Evolutionary conservation across 441 rosid species (phyloP), one percentile per base, ranked within the genome.

Genomic region (Melastoma candidum): DNA sequence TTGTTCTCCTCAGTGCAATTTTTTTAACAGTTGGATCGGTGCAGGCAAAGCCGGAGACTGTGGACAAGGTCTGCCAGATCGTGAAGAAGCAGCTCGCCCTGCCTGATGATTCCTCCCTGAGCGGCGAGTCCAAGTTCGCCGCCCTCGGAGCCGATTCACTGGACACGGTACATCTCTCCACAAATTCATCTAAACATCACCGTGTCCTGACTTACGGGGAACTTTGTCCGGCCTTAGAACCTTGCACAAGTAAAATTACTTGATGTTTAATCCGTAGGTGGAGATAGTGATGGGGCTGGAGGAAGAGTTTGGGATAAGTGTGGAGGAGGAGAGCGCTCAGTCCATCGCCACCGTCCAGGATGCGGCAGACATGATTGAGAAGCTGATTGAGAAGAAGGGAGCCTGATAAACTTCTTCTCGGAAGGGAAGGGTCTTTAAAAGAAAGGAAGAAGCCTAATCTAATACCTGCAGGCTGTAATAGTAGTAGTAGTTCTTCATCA

Each of bases 341-440:
- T 65, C 65, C 63, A 82, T 87, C 22, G 48, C 72, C n/a, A 77
- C 85, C 0, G 80, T 80, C 53, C 87, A 82, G 68, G 93, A 84
- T 51, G 93, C 95, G 0, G 92, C 89, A 11, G 84, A 87, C 70
- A 60, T 87, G 68, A 84, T 82, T 0, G 90, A 84, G 66, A 66
- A 80, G 49, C 81, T 84, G 10, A 44, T 63, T 1, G 77, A 51
- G 49, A 59, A 46, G 26, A 60, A 64, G 32, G 57, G 12, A 9
- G 64, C 61, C 56, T 67, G 48, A 50, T n/a, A 52, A 49, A 13
- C 26, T 14, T 43, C 39, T 3, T 39, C 12, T 12, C 5, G 11
- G 24, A 44, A 27, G 41, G 41, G 41, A 4, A 8, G 8, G 41
- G 8, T 32, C 41, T 32, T 32, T 4, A 32, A 29, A 32, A 32